A percentile compares a stretch with the other conserved stretches of the same genome.
phyloP scores from a whole-genome alignment of 2,329 filamentous ascomycete species.

The Sordariomycetes sp. region DNA sequence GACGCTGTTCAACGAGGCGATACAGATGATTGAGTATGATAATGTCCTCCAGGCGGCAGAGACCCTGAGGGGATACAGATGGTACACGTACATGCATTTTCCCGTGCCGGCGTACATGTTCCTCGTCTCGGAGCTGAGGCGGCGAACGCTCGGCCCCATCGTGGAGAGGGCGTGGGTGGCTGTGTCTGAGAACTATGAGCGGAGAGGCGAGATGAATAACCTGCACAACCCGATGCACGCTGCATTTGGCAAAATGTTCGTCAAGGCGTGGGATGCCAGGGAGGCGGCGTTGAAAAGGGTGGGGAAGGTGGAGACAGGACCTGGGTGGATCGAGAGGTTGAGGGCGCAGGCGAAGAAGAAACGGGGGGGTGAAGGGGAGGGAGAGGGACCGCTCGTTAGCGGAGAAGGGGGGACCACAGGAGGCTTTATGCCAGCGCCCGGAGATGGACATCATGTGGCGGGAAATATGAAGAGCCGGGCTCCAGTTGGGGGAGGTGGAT shows the following conservation, averaged over 20 bases:
- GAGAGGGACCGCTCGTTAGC: background rate
- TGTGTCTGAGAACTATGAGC: slow-evolving; percentile 43
- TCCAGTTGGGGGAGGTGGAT: slow-evolving; percentile 9
- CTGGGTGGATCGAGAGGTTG: slow-evolving; percentile 35
- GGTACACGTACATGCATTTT: slow-evolving; percentile 50
- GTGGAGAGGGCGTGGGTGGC: slow-evolving; percentile 49
- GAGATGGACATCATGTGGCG: background rate
- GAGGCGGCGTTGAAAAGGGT: slow-evolving; percentile 33
- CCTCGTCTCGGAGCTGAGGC: slow-evolving; percentile 43
- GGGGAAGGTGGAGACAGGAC: slow-evolving; percentile 30
- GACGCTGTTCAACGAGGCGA: slow-evolving; percentile 40
- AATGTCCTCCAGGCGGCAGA: slow-evolving; percentile 42
- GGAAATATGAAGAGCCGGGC: background rate
- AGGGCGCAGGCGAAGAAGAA: slow-evolving; percentile 28
- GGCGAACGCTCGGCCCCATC: slow-evolving; percentile 39
- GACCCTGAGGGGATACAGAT: slow-evolving; percentile 39
- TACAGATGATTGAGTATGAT: slow-evolving; percentile 49
- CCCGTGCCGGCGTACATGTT: slow-evolving; percentile 53
- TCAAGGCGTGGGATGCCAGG: slow-evolving; percentile 53
- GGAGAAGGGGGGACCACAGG: background rate
- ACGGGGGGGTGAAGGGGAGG: slow-evolving; percentile 6
- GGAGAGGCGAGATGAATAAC: slow-evolving; percentile 36
- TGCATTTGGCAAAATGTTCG: slow-evolving; percentile 44
- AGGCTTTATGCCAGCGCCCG: background rate
- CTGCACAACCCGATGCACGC: slow-evolving; percentile 45